These are phyloP conservation scores for Eutrema japonicum DNA, from an alignment of 345 rosid genomes.

Conservation along the genomic window DNA sequence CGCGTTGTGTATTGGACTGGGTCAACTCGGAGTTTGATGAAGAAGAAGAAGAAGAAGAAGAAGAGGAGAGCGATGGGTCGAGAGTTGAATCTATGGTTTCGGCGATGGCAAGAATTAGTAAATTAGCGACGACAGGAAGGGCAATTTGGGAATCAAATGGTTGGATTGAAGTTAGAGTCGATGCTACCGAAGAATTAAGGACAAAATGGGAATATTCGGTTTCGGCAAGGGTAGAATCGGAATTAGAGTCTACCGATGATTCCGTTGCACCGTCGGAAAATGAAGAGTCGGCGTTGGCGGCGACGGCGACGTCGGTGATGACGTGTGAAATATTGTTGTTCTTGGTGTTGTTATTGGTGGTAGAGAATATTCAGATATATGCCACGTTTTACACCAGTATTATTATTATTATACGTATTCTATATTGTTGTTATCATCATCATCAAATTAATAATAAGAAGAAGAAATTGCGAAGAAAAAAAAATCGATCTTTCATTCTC, in stretches of 20 bases:
- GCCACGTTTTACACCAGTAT: constrained; percentile 35
- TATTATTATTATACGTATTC: constrained; percentile 31
- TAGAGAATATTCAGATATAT: constrained; percentile 44
- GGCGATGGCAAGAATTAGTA: constrained; percentile 47
- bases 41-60: constrained; percentile 36
- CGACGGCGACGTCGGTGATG: constrained; percentile 7
- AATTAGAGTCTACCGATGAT: constrained; percentile 19
- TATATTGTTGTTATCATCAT: constrained; percentile 26
- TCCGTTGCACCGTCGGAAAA: background rate
- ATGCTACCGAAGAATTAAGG: constrained; percentile 28
- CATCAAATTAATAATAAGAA: background rate
- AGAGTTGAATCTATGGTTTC: constrained; percentile 25
- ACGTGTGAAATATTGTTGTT: constrained; percentile 27
- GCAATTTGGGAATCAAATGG: constrained; percentile 65
- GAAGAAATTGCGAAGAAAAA: constrained; percentile 16
- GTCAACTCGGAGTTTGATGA: constrained; percentile 52
- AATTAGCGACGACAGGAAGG: constrained; percentile 46
- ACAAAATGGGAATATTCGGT: constrained; percentile 38
- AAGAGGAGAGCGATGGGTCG: constrained; percentile 16
- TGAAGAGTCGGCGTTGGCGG: constrained; percentile 21
- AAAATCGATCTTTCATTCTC: constrained; percentile 32
- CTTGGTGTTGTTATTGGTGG: constrained; percentile 34
- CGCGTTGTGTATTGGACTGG: constrained; percentile 77
- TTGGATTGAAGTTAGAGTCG: constrained; percentile 55
- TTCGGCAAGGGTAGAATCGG: constrained; percentile 33